These are phyloP conservation scores for Dactylella cylindrospora DNA, from an alignment of 2,329 filamentous ascomycete species.

Conservation along the genomic window DNA sequence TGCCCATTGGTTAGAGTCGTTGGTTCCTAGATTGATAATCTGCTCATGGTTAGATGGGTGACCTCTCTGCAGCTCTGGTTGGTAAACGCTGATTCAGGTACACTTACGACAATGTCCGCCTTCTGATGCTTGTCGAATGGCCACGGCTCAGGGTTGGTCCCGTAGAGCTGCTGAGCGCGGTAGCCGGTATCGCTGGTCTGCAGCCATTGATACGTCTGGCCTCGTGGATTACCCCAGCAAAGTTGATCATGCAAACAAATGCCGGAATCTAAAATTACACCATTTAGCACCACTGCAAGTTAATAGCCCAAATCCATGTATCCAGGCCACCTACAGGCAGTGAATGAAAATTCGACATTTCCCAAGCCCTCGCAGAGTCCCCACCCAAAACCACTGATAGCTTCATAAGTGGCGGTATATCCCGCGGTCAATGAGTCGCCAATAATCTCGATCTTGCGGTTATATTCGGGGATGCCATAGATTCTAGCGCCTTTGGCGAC, in stretches of 20 bases:
- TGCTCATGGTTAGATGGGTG: constrained; percentile 54
- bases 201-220: constrained; percentile 39
- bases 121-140: constrained; percentile 20
- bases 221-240: constrained; percentile 58
- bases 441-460: constrained; percentile 55
- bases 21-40: constrained; percentile 56
- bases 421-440: constrained; percentile 59
- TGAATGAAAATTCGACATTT: constrained; percentile 62
- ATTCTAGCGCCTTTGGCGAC: constrained; percentile 55
- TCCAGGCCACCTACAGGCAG: constrained; percentile 53
- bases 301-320: constrained; percentile 60
- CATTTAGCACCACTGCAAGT: neutral
- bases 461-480: constrained; percentile 53
- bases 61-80: constrained; percentile 46
- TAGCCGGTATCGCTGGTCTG: constrained; percentile 27
- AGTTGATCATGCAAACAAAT: constrained; percentile 61
- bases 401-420: constrained; percentile 63
- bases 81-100: neutral
- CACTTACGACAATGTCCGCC: constrained; percentile 38
- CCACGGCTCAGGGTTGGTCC: constrained; percentile 35
- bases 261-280: constrained; percentile 54
- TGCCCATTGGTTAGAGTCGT: constrained; percentile 53
- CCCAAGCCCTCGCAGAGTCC: constrained; percentile 61
- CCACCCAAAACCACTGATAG: constrained; percentile 61
- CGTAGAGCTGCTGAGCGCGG: constrained; percentile 26